These are phyloP conservation scores for Candida chauliodis DNA, from an alignment of 805 yeast species.

Conservation along the genomic window DNA sequence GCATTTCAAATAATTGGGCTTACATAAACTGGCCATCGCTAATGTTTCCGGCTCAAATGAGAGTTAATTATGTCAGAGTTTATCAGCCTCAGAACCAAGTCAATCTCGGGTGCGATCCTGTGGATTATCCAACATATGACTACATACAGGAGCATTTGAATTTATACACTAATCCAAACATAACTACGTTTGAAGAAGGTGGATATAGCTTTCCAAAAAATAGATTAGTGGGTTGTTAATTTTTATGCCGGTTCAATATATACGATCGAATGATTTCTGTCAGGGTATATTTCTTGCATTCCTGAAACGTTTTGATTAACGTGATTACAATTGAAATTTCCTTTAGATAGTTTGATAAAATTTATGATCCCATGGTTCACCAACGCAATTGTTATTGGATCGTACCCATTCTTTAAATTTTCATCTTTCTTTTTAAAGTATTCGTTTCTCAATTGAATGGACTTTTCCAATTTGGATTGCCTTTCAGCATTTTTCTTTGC, in stretches of 20 bases:
- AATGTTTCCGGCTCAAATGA: constrained; percentile 72
- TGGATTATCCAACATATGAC: constrained; percentile 76
- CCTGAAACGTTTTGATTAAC: constrained; percentile 13
- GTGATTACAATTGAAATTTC: constrained; percentile 35
- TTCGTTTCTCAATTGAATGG: constrained; percentile 21
- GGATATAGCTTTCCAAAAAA: constrained; percentile 55
- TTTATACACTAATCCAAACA: constrained; percentile 67
- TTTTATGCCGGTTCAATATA: constrained; percentile 1
- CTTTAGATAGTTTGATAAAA: constrained; percentile 52
- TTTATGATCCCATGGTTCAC: constrained; percentile 75
- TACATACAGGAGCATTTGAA: constrained; percentile 68
- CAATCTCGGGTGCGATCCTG: constrained; percentile 81
- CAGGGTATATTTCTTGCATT: constrained; percentile 15
- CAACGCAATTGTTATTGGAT: constrained; percentile 59
- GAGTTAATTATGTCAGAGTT: constrained; percentile 80
- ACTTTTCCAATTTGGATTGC: constrained; percentile 22
- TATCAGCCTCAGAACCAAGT: constrained; percentile 73
- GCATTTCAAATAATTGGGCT: constrained; percentile 90
- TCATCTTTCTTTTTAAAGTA: constrained; percentile 30
- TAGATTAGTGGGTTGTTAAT: constrained; percentile 21
- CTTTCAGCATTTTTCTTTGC: constrained; percentile 23
- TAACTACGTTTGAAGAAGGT: constrained; percentile 71
- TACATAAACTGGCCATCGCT: constrained; percentile 86
- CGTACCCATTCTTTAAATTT: constrained; percentile 50
- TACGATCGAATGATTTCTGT: constrained; percentile 17